A percentile compares a stretch with the other conserved stretches of the same genome.
Conservation (phyloP, 2,329 filamentous ascomycete genomes). For the Tetracladium maxilliforme region DNA sequence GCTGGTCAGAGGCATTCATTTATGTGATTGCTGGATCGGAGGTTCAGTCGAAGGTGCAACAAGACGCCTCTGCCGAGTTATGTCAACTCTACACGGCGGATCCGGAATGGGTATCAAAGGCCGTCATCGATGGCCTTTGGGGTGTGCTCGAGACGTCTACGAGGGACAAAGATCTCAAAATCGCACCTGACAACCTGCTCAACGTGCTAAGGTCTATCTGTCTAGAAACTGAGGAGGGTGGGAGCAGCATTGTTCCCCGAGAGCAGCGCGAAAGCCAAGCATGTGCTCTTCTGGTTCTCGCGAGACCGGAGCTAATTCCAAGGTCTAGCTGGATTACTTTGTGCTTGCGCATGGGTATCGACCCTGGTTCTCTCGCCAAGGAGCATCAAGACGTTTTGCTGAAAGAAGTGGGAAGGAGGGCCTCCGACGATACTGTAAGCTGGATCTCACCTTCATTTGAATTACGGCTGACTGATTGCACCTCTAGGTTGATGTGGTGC, state of each 20-base stretch:
- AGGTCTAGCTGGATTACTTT: slow-evolving; percentile 78
- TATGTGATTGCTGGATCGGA: too few species aligned
- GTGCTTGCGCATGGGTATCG: slow-evolving; percentile 64
- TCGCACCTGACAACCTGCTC: slow-evolving; percentile 49
- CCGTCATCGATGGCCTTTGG: slow-evolving; percentile 65
- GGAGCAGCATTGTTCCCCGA: too few species aligned
- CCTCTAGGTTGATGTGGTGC: slow-evolving; percentile 36
- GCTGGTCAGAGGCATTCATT: slow-evolving; percentile 80
- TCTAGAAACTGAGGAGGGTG: slow-evolving; percentile 34
- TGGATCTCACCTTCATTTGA: background rate
- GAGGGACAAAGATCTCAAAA: too few species aligned
- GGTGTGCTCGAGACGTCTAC: too few species aligned
- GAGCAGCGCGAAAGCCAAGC: too few species aligned
- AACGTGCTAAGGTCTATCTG: slow-evolving; percentile 48
- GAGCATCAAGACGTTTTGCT: slow-evolving; percentile 51
- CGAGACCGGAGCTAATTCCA: slow-evolving; percentile 63
- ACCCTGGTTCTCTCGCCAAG: slow-evolving; percentile 66
- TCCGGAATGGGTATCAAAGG: slow-evolving; percentile 40
- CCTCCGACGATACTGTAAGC: slow-evolving; percentile 35
- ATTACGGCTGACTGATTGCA: too few species aligned
- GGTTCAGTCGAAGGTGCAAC: too few species aligned
- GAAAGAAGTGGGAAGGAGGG: slow-evolving; percentile 38
- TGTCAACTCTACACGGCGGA: slow-evolving; percentile 51
- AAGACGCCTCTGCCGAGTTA: too few species aligned
- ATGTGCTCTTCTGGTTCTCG: slow-evolving; percentile 65